Conservation (phyloP, 352 stramenopile species). For the Globisporangium cederbergense region DNA sequence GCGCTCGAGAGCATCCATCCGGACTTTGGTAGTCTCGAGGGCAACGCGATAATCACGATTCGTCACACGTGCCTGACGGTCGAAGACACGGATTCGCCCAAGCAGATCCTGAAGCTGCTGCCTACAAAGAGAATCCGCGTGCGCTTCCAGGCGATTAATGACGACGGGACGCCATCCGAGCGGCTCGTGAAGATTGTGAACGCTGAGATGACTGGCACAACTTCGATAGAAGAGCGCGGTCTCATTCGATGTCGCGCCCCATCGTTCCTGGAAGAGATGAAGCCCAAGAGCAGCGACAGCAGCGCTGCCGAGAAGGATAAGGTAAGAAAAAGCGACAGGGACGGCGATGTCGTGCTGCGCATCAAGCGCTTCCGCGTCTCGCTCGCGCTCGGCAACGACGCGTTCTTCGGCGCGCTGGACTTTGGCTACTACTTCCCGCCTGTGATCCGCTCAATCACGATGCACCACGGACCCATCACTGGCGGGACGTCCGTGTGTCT, state of each 20-base stretch:
- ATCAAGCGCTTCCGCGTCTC: conserved; percentile 37
- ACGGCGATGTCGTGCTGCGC: conserved; percentile 11
- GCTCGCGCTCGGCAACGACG: conserved; percentile 37
- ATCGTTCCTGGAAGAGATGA: conserved; percentile 58
- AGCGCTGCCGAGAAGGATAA: neutral
- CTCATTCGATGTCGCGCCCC: conserved; percentile 42
- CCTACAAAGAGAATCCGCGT: conserved; percentile 45
- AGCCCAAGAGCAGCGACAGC: conserved; percentile 1
- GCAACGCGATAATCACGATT: conserved; percentile 30
- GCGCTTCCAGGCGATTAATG: conserved; percentile 42
- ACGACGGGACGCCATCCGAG: conserved; percentile 21
- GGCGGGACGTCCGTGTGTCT: conserved; percentile 55
- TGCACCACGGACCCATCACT: conserved; percentile 62
- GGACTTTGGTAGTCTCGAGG: conserved; percentile 36
- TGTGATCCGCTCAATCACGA: conserved; percentile 53
- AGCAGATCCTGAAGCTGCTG: conserved; percentile 41
- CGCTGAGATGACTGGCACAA: conserved; percentile 16
- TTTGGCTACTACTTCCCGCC: conserved; percentile 61
- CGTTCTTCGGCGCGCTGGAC: conserved; percentile 37
- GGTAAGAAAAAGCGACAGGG: conserved; percentile 10
- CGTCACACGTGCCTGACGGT: conserved; percentile 28
- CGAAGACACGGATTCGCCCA: conserved; percentile 39
- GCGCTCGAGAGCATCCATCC: conserved; percentile 32
- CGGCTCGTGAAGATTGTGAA: conserved; percentile 32
- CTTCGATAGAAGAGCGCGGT: conserved; percentile 15